Percentiles rank a stretch among this genome's conserved stretches.
These are phyloP conservation scores for Hericium coralloides DNA, from an alignment of 768 basidiomycete genomes.

Conservation along the genomic window DNA sequence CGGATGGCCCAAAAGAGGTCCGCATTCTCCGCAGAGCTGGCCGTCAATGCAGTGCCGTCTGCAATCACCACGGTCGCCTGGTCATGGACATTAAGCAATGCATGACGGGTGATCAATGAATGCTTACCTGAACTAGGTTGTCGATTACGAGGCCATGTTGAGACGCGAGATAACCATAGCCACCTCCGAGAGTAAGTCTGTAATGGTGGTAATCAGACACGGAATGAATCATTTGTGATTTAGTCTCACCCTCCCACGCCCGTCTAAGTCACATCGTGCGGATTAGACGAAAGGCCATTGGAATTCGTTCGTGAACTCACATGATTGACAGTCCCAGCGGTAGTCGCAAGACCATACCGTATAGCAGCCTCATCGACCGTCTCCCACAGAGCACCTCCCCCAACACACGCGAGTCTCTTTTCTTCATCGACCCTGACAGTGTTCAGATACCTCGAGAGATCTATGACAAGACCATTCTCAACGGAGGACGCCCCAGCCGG, in stretches of 20 bases:
- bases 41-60: conserved; percentile 29
- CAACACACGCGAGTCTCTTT: conserved; percentile 30
- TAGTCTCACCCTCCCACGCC: conserved; percentile 38
- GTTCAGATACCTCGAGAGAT: conserved; percentile 33
- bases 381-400: conserved; percentile 37
- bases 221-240: not conserved
- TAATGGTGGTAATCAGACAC: not conserved
- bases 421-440: conserved; percentile 28
- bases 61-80: conserved; percentile 36
- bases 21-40: conserved; percentile 14
- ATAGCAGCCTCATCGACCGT: conserved; percentile 34
- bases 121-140: not conserved
- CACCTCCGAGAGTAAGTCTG: conserved; percentile 40
- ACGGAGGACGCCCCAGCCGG: conserved; percentile 33
- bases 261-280: conserved; percentile 22
- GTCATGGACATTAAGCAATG: conserved; percentile 39
- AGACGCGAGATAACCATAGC: not conserved
- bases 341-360: conserved; percentile 35
- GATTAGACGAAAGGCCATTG: not conserved
- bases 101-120: conserved; percentile 37
- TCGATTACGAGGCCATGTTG: not conserved
- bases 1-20: conserved; percentile 45
- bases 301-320: conserved; percentile 19
- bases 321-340: conserved; percentile 41
- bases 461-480: conserved; percentile 39